A percentile compares a stretch with the other conserved stretches of the same genome.
These are phyloP conservation scores for Boletus tylopilopsis DNA, from an alignment of 768 basidiomycete species.

Conservation along the genomic window DNA sequence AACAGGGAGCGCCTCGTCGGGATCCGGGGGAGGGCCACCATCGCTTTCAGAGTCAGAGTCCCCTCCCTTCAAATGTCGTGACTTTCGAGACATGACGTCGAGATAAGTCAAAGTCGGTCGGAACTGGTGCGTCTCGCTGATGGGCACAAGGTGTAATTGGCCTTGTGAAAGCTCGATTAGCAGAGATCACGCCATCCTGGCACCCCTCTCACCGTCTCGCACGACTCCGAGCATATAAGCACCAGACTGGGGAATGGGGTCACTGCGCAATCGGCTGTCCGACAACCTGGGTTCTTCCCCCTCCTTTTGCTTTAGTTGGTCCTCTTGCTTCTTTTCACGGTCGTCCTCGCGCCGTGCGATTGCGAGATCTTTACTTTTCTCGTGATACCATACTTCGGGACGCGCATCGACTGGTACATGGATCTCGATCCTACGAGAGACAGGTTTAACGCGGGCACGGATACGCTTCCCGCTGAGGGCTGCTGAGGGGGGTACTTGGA, in stretches of 20 bases:
- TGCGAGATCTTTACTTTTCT: slow-evolving; percentile 64
- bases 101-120: slow-evolving; percentile 81
- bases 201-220: slow-evolving; percentile 51
- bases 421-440: slow-evolving; percentile 61
- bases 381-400: slow-evolving; percentile 76
- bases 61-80: slow-evolving; percentile 44
- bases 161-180: slow-evolving; percentile 38
- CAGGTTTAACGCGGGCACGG: slow-evolving; percentile 65
- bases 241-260: slow-evolving; percentile 62
- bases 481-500: slow-evolving; percentile 77
- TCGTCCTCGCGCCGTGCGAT: slow-evolving; percentile 69
- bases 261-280: slow-evolving; percentile 71
- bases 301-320: slow-evolving; percentile 40
- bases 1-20: slow-evolving; percentile 59
- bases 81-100: slow-evolving; percentile 66
- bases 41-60: slow-evolving; percentile 69
- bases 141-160: slow-evolving; percentile 72
- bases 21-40: slow-evolving; percentile 76
- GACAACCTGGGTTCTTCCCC: slow-evolving; percentile 60
- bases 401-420: slow-evolving; percentile 82
- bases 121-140: slow-evolving; percentile 76
- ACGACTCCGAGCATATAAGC: slow-evolving; percentile 75
- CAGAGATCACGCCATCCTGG: neutral
- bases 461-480: slow-evolving; percentile 70
- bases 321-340: slow-evolving; percentile 70